phyloP scores from a whole-genome alignment of 1,284 basidiomycete genomes.

The Phlebopus sp. region DNA sequence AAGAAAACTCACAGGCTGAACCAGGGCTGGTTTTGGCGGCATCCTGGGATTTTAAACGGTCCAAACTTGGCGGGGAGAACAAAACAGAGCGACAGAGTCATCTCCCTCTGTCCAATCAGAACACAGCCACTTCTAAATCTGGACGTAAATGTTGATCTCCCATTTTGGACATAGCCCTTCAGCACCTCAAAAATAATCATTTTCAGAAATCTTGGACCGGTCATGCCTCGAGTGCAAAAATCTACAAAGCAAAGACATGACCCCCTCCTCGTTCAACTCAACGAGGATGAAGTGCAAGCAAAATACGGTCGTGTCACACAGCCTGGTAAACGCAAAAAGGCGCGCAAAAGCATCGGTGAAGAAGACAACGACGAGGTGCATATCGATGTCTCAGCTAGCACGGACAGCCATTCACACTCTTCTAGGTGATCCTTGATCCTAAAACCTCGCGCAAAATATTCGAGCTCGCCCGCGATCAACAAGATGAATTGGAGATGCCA shows the following conservation, averaged over 20 bases:
- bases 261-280: constrained; percentile 80
- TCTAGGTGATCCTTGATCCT: constrained; percentile 76
- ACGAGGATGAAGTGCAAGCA: constrained; percentile 69
- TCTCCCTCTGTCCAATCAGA: not conserved
- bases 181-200: not conserved
- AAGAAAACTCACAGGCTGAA: constrained; percentile 10
- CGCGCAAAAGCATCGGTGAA: constrained; percentile 47
- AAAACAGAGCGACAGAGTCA: not conserved
- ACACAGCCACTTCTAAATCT: not conserved
- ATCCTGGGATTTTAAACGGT: not conserved
- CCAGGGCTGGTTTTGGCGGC: not conserved
- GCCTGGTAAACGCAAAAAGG: constrained; percentile 72
- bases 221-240: constrained; percentile 65
- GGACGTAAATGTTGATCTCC: not conserved
- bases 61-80: not conserved
- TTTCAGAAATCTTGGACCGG: constrained; percentile 3
- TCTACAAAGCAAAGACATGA: constrained; percentile 69
- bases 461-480: constrained; percentile 89
- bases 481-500: constrained; percentile 77
- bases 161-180: not conserved
- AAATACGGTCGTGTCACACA: constrained; percentile 78
- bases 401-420: constrained; percentile 2
- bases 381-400: not conserved
- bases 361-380: constrained; percentile 48
- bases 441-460: constrained; percentile 90